Percentiles rank a stretch among this genome's conserved stretches.
phyloP scores from a whole-genome alignment of 2,329 filamentous ascomycete genomes.

The Phyllosticta capitalensis region DNA sequence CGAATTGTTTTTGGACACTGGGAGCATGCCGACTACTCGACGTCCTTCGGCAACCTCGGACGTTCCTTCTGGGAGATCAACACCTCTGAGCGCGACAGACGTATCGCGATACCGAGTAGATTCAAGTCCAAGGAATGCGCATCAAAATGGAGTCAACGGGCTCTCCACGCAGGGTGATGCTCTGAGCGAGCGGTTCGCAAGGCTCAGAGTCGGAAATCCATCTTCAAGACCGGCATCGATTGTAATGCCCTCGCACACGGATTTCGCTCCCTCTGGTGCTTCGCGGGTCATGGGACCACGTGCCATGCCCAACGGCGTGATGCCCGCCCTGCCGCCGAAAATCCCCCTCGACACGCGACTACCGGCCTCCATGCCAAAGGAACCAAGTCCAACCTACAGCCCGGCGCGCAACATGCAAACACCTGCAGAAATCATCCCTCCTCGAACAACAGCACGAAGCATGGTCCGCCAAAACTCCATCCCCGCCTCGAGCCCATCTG shows the following conservation, averaged over 20 bases:
- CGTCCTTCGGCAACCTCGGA: slow-evolving; percentile 18
- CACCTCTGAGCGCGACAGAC: slow-evolving; percentile 16
- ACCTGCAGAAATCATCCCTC: slow-evolving; percentile 54
- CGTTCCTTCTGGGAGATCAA: slow-evolving; percentile 15
- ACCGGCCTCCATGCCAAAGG: slow-evolving; percentile 54
- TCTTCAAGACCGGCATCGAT: slow-evolving; percentile 18
- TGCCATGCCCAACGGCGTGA: slow-evolving; percentile 36
- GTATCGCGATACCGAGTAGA: slow-evolving; percentile 35
- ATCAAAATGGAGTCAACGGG: slow-evolving; percentile 20
- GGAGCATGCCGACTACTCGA: slow-evolving; percentile 12
- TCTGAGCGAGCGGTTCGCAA: slow-evolving; percentile 30
- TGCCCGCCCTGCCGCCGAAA: slow-evolving; percentile 32
- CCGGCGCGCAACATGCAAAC: slow-evolving; percentile 64
- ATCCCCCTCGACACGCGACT: slow-evolving; percentile 42
- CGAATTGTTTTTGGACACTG: slow-evolving; percentile 13
- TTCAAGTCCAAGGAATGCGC: slow-evolving; percentile 59
- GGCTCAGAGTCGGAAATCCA: slow-evolving; percentile 14
- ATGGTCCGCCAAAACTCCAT: slow-evolving; percentile 53
- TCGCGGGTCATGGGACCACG: neutral
- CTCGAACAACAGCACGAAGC: slow-evolving; percentile 54
- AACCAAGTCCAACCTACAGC: slow-evolving; percentile 68
- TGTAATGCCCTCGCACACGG: slow-evolving; percentile 33
- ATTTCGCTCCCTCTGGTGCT: slow-evolving; percentile 17
- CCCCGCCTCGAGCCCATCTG: slow-evolving; percentile 28
- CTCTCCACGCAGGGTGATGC: slow-evolving; percentile 15